Evolutionary conservation across 495 filamentous ascomycete genomes (phyloP).

Genomic region (Penicillium arizonense): DNA sequence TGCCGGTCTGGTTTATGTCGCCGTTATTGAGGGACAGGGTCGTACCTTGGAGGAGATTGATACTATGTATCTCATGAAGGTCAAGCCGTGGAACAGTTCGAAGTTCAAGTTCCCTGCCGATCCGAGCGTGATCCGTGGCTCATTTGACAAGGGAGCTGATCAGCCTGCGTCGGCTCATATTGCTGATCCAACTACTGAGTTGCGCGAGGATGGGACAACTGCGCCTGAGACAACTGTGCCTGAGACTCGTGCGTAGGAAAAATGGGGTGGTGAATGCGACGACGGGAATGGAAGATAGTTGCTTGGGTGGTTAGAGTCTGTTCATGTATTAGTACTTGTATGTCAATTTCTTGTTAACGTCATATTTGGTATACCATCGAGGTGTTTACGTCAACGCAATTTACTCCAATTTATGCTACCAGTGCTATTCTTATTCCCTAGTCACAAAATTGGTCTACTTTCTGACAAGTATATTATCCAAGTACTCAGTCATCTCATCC

Average conservation of each 20-base stretch:
- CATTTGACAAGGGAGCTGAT: conserved; percentile 18
- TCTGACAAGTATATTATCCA: conserved; percentile 23
- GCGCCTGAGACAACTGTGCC: conserved; percentile 1
- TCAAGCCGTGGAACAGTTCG: conserved; percentile 62
- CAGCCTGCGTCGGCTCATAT: conserved; percentile 17
- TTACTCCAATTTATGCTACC: neutral
- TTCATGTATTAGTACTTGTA: neutral
- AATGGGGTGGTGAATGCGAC: neutral
- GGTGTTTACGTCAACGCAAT: no score
- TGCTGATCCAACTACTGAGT: conserved; percentile 6
- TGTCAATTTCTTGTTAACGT: no score
- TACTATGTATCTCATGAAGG: conserved; percentile 71
- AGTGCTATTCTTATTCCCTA: neutral
- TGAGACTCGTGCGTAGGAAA: neutral
- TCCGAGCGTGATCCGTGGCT: conserved; percentile 16
- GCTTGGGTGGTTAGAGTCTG: no score
- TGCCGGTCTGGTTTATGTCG: conserved; percentile 65
- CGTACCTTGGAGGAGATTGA: conserved; percentile 75
- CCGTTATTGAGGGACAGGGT: conserved; percentile 66
- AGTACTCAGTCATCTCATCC: conserved; percentile 34
- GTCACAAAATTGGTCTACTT: neutral
- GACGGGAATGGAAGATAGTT: no score
- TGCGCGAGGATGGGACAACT: conserved; percentile 9
- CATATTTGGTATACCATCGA: no score
- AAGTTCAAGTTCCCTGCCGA: conserved; percentile 43